Evolutionary conservation across 768 basidiomycete species (phyloP).

Genomic region (Wakefieldia striispora): DNA sequence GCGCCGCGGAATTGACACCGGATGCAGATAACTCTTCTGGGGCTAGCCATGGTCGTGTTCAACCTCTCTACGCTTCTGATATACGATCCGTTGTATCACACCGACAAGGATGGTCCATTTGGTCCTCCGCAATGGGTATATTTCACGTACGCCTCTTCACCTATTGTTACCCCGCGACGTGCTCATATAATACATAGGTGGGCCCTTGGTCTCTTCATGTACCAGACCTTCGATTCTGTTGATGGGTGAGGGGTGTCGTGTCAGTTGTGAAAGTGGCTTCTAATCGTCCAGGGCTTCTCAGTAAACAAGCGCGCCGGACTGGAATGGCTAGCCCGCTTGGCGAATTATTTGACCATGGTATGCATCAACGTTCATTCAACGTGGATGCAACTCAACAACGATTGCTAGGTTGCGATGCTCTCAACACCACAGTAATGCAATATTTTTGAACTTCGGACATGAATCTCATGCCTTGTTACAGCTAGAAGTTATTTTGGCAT

Average conservation of each 20-base stretch:
- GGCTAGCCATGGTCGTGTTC: conserved; percentile 73
- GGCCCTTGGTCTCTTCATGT: conserved; percentile 84
- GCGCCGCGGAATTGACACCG: neutral
- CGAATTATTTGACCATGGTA: conserved; percentile 98
- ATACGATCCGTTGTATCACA: conserved; percentile 77
- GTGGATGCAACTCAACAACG: neutral
- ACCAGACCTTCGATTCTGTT: conserved; percentile 87
- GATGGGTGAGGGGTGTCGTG: conserved; percentile 60
- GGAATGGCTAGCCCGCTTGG: conserved; percentile 98
- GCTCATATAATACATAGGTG: conserved; percentile 49
- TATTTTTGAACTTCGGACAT: neutral
- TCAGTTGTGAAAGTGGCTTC: neutral
- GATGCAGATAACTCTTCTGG: conserved; percentile 83
- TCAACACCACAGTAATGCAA: conserved; percentile 82
- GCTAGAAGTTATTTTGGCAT: conserved; percentile 84
- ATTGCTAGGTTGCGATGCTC: conserved; percentile 75
- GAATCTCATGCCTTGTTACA: conserved; percentile 29
- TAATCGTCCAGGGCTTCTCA: conserved; percentile 25
- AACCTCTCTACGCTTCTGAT: conserved; percentile 84
- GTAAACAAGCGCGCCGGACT: conserved; percentile 93
- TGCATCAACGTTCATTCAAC: conserved; percentile 9
- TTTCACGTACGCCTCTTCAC: conserved; percentile 63
- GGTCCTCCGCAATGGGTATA: conserved; percentile 86
- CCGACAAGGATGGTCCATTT: conserved; percentile 58
- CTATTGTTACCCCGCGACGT: neutral